phyloP scores from a whole-genome alignment of 225 moss, liverwort and hornwort genomes.

The Marchantia paleacea region DNA sequence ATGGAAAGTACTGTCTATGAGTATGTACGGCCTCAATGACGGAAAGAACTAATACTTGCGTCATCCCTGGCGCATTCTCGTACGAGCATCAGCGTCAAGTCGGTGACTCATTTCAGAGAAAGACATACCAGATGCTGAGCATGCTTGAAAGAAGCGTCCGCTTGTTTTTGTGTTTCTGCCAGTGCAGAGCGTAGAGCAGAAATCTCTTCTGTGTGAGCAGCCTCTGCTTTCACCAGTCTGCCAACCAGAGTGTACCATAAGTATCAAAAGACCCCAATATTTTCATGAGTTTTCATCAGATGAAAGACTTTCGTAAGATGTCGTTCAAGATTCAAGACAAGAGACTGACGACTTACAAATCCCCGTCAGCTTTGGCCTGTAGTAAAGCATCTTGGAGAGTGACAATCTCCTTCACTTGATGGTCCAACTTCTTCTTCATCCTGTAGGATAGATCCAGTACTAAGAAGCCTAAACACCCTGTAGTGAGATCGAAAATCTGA shows the following conservation, averaged over 20 bases:
- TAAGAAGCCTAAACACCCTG: not conserved
- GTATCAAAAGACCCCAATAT: not conserved
- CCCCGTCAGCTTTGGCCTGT: conserved; percentile 32
- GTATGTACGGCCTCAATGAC: too few relatives aligned
- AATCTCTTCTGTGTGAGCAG: conserved; percentile 42
- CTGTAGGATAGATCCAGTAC: conserved; percentile 6
- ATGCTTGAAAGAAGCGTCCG: conserved; percentile 35
- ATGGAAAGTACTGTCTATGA: too few relatives aligned
- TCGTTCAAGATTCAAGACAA: not conserved
- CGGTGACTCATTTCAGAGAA: not conserved
- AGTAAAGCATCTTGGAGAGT: conserved; percentile 27
- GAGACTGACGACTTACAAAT: conserved; percentile 26
- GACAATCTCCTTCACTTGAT: conserved; percentile 31
- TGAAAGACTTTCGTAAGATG: not conserved
- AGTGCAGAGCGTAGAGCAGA: conserved; percentile 29
- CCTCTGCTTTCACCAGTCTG: conserved; percentile 45
- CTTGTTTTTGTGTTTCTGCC: conserved; percentile 40
- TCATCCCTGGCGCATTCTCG: too few relatives aligned
- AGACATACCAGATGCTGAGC: conserved; percentile 46
- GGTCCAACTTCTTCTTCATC: conserved; percentile 36
- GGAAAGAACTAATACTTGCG: too few relatives aligned
- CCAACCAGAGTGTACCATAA: not conserved
- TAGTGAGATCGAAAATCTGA: too few relatives aligned
- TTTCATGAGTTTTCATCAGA: not conserved
- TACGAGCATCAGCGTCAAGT: too few relatives aligned